Evolutionary conservation across 345 rosid genomes (phyloP), one percentile per base, ranked within the genome.

Genomic region (Arabis alpina): DNA sequence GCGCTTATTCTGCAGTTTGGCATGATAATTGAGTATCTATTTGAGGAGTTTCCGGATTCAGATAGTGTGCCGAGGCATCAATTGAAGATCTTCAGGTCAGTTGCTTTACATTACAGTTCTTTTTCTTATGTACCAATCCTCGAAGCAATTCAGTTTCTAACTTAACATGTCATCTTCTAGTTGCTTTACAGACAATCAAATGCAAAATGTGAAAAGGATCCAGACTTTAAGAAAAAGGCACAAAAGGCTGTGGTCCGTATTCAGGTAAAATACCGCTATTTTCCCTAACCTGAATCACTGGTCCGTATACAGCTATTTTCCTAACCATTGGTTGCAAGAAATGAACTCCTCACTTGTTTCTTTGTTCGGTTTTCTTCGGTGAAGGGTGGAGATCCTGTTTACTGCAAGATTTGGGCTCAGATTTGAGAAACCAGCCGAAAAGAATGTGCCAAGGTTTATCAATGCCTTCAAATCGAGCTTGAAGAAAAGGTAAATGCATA

Each of bases 21-120:
- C 16, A 91, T 91, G 97, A 51, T 87, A 80, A 91, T 91, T 73
- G 97, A 91, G 73, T 85, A 75, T 73, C 90, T 91, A 58, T 91
- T 91, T 61, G 96, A 89, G 47, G 78, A 73, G 68, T 86, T 82
- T 42, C 93, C 97, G 6, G 83, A 84, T 65, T 47, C 71, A 63
- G 88, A 89, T 68, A 83, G 77, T 58, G 85, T 68, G 82, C 64
- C 66, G 93, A 87, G 72, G 53, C 73, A 40, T 87, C 92, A 8
- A 86, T 89, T 69, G 93, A 84, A 66, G 90, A 91, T 77, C 80
- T 91, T 42, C 91, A 91, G 90, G 97, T 91, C 68, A 77, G 77
- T 59, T n/a, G 45, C 51, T 13, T 52, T 27, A 57, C 49, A 42
- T 30, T 53, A 28, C 25, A 43, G 14, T 19, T 43, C 49, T 59